Conservation (phyloP, 1,284 basidiomycete species). For the Sporisorium sorghi region DNA sequence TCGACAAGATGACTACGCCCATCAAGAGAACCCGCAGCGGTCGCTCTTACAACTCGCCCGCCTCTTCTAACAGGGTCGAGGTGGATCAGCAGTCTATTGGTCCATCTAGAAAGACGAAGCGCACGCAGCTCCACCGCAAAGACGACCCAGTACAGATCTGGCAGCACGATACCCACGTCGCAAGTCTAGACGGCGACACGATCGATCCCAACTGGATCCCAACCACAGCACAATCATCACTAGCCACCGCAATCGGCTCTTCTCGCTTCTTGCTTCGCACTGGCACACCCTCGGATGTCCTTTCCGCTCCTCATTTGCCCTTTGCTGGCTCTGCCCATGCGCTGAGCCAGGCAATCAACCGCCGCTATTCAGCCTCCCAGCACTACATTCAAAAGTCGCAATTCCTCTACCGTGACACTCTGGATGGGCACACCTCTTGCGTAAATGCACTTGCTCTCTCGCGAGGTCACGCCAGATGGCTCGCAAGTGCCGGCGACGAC, state of each 20-base stretch:
- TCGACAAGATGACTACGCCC: constrained; percentile 14
- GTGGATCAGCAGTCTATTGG: not conserved
- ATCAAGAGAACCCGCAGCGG: constrained; percentile 9
- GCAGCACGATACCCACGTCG: constrained; percentile 11
- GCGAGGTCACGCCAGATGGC: constrained; percentile 28
- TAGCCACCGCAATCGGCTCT: not conserved
- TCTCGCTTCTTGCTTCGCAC: constrained; percentile 5
- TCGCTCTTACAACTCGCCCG: not conserved
- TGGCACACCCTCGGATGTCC: not conserved
- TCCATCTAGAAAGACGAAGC: not conserved
- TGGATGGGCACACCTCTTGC: constrained; percentile 30
- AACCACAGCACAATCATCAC: too few species aligned
- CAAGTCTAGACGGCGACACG: constrained; percentile 12
- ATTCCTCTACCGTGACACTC: not conserved
- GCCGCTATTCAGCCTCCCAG: constrained; percentile 5
- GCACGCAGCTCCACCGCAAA: not conserved
- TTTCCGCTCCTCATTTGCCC: constrained; percentile 7
- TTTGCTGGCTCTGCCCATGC: constrained; percentile 2
- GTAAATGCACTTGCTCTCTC: constrained; percentile 49
- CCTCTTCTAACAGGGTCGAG: not conserved
- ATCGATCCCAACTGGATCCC: constrained; percentile 1
- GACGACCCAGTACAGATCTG: constrained; percentile 9
- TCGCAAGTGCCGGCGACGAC: constrained; percentile 41
- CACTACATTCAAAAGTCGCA: not conserved
- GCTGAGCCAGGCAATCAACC: constrained; percentile 7